These are phyloP conservation scores for Torulaspora microellipsoides DNA, from an alignment of 805 yeast genomes.

Conservation along the genomic window DNA sequence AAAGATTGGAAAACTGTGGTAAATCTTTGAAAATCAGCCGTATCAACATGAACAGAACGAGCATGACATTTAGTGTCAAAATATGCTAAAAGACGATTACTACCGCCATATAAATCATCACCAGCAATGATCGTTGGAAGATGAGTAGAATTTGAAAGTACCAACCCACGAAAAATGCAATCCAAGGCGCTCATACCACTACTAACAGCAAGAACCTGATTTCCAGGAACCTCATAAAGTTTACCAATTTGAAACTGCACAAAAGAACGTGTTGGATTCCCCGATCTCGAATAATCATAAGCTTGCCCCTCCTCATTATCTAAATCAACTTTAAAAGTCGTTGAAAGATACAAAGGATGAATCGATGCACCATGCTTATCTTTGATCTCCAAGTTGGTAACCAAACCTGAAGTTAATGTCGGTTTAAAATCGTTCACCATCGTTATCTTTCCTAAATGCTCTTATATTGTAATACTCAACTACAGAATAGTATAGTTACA, in stretches of 20 bases:
- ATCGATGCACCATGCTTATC: conserved; percentile 78
- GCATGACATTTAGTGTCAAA: conserved; percentile 60
- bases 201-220: conserved; percentile 72
- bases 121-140: conserved; percentile 86
- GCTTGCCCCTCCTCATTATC: conserved; percentile 52
- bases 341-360: conserved; percentile 87
- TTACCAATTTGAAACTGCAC: conserved; percentile 73
- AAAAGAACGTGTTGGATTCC: conserved; percentile 86
- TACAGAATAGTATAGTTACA: no score
- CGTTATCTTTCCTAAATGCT: no score
- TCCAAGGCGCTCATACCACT: conserved; percentile 94
- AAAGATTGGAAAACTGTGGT: conserved; percentile 48
- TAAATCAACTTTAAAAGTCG: conserved; percentile 82
- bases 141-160: conserved; percentile 23
- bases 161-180: conserved; percentile 66
- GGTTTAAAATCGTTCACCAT: conserved; percentile 10
- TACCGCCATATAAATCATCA: conserved; percentile 92
- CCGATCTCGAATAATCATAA: conserved; percentile 84
- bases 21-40: conserved; percentile 64
- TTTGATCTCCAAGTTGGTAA: conserved; percentile 29
- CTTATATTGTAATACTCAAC: no score
- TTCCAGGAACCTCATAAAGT: conserved; percentile 62
- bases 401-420: conserved; percentile 6
- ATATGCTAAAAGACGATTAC: conserved; percentile 77
- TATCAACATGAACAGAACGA: conserved; percentile 71